Evolutionary conservation across 2,329 filamentous ascomycete species (phyloP).

Genomic region (Sporothrix variecibatus): DNA sequence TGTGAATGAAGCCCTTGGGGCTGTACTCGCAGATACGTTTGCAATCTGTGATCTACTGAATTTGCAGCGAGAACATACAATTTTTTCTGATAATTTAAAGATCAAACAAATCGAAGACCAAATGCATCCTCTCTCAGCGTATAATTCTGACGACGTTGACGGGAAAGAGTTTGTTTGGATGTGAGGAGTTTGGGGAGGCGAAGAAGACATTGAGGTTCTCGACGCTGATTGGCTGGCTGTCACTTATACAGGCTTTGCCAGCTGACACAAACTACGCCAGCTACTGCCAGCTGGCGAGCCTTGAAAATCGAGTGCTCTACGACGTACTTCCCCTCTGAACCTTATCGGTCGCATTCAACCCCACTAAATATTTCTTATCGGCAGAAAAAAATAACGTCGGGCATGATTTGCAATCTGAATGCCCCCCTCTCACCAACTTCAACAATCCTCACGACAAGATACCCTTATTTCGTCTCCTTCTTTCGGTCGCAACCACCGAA

Average conservation of each 20-base stretch:
- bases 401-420: neutral
- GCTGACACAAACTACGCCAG: neutral
- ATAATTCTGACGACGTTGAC: neutral
- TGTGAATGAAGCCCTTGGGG: too few relatives aligned
- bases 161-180: neutral
- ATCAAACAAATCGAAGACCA: neutral
- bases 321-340: neutral
- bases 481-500: neutral
- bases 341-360: slow-evolving; percentile 2
- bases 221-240: neutral
- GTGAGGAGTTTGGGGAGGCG: neutral
- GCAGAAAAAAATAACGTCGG: slow-evolving; percentile 24
- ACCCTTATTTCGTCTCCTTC: neutral
- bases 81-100: too few relatives aligned
- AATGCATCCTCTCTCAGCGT: neutral
- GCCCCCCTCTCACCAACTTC: neutral
- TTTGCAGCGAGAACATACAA: too few relatives aligned
- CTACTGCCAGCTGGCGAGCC: neutral
- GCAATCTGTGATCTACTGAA: too few relatives aligned
- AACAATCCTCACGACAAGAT: neutral
- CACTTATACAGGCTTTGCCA: neutral
- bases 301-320: neutral
- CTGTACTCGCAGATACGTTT: too few relatives aligned
- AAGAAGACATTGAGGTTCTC: neutral
- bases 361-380: slow-evolving; percentile 24